Evolutionary conservation across 805 yeast genomes (phyloP), one percentile per base, ranked within the genome.

Genomic region (Candida tibetensis): DNA sequence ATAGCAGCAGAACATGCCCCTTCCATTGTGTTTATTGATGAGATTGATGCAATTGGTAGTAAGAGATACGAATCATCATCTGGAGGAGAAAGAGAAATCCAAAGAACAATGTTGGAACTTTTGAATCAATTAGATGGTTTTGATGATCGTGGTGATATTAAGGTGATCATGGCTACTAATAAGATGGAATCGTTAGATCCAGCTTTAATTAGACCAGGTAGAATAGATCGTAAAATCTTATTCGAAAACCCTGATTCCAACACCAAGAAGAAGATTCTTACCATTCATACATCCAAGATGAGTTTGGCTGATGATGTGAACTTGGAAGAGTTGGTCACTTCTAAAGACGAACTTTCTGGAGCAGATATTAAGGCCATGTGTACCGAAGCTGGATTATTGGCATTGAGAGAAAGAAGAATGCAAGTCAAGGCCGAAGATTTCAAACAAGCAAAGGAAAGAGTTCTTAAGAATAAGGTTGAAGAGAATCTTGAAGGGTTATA

Each of bases 11-110:
- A 93, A 48, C 83, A 89, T 62, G 96, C 99, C 0, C 99, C 99
- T 27, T 82, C 96, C n/a, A 93, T 93, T 68, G 96, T 93, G 26
- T 93, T 93, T 57, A 93, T 93, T 49, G 99, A 93, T 69, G 99
- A 93, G 70, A 91, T 93, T 57, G 99, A 93, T 66, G 98, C 99
- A 31, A 93, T 93, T 59, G 99, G 99, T 65, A 85, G 95, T n/a
- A 91, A 91, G 63, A 82, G 99, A 64, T 90, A 91, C 63, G 96
- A 91, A 43, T 88, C 97, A 15, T 95, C 91, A 51, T 83, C 95
- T 15, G 97, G 98, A 30, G 98, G 98, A 58, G 98, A 91, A 67
- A 79, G 96, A 52, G 98, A 91, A 67, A 87, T 91, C 47, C 98
- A 91, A 70, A 82, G 98, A 72, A 91, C 98, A 26, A 91, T 90